A percentile compares a stretch with the other conserved stretches of the same genome.
Evolutionary conservation across 768 basidiomycete genomes (phyloP).

Genomic region (Galerina sulciceps): DNA sequence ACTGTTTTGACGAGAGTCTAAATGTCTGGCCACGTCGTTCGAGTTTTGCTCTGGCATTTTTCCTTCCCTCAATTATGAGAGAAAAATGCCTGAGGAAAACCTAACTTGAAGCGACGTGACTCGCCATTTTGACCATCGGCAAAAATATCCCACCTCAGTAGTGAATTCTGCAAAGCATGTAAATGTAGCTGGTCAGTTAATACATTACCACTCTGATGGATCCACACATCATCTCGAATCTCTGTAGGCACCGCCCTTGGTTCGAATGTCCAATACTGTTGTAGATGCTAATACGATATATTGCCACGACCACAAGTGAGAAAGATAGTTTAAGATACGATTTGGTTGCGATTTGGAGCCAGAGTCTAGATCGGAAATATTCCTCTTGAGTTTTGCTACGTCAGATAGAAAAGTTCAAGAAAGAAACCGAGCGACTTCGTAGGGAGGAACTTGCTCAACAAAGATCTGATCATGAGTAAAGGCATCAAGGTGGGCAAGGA

Average conservation of each 20-base stretch:
- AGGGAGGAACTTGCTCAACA: neutral
- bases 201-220: neutral
- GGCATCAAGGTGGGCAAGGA: neutral
- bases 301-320: neutral
- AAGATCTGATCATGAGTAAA: neutral
- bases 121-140: too few relatives aligned
- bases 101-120: too few relatives aligned
- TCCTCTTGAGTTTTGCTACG: neutral
- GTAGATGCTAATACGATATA: neutral
- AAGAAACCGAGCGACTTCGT: neutral
- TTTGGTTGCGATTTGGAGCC: neutral
- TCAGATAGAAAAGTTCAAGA: neutral
- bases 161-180: constrained; percentile 10
- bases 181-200: neutral
- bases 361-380: neutral
- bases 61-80: too few relatives aligned
- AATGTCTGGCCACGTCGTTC: too few relatives aligned
- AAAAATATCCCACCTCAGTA: too few relatives aligned
- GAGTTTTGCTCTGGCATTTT: too few relatives aligned
- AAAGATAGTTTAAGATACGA: too few relatives aligned
- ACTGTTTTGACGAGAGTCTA: too few relatives aligned
- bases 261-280: neutral
- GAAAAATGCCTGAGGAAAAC: too few relatives aligned
- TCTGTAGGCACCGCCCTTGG: constrained; percentile 3
- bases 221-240: neutral